phyloP scores from a whole-genome alignment of 2,329 filamentous ascomycete genomes.

The Didymosphaeria variabile region DNA sequence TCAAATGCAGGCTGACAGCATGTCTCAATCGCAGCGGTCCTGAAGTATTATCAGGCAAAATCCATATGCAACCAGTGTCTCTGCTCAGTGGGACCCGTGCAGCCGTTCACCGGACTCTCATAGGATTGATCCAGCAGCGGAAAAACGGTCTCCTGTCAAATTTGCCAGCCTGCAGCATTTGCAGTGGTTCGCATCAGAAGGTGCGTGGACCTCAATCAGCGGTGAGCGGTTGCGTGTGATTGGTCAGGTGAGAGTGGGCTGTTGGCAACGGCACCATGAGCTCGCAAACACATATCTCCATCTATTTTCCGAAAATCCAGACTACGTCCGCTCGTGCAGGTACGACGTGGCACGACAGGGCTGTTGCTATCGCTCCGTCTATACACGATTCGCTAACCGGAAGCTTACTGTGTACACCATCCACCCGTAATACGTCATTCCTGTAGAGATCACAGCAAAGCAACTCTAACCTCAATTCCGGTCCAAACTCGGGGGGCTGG shows the following conservation, averaged over 20 bases:
- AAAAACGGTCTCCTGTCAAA: conserved; percentile 29
- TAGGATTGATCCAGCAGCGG: not conserved
- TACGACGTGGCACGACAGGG: conserved; percentile 22
- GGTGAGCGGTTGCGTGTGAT: conserved; percentile 43
- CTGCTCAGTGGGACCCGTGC: not conserved
- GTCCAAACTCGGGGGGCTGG: not conserved
- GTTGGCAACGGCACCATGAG: conserved; percentile 31
- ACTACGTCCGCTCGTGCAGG: conserved; percentile 19
- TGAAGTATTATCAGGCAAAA: conserved; percentile 4
- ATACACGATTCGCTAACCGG: not conserved
- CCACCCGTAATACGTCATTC: conserved; percentile 8
- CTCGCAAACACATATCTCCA: conserved; percentile 4
- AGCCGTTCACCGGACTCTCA: not conserved
- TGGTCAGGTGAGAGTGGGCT: conserved; percentile 35
- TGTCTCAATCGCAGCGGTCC: conserved; percentile 10
- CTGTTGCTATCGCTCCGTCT: conserved; percentile 11
- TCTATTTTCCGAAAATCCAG: conserved; percentile 21
- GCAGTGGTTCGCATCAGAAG: conserved; percentile 39
- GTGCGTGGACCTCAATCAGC: conserved; percentile 39
- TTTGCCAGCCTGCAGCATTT: conserved; percentile 29
- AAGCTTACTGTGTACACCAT: too few species aligned
- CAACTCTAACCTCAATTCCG: not conserved
- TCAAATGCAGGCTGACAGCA: conserved; percentile 32
- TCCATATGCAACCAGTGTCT: not conserved
- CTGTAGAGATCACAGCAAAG: not conserved